Conservation (phyloP, 441 rosid genomes). For the Francoa sonchifolia region DNA sequence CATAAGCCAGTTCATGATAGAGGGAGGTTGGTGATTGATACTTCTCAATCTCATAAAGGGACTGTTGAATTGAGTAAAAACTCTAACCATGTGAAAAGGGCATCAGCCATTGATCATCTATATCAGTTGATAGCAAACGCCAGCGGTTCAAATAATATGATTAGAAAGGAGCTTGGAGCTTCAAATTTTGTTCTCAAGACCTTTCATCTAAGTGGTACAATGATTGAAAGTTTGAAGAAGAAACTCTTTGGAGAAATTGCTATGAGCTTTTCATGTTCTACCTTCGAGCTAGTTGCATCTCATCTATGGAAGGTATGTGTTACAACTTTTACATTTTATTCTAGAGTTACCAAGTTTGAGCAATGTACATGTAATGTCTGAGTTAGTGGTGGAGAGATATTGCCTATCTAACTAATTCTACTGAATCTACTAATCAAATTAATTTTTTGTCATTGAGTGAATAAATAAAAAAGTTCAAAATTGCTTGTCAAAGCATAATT, state of each 20-base stretch:
- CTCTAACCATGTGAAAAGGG: conserved; percentile 14
- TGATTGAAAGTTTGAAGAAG: conserved; percentile 33
- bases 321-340: not conserved
- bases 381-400: no score
- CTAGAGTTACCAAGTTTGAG: no score
- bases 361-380: no score
- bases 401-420: no score
- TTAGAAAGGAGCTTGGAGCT: not conserved
- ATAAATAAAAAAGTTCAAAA: no score
- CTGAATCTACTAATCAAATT: no score
- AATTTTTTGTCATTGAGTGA: not conserved
- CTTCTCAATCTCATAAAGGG: conserved; percentile 2
- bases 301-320: conserved; percentile 60
- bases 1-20: conserved; percentile 46
- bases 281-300: conserved; percentile 52
- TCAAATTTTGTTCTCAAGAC: conserved; percentile 28
- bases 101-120: conserved; percentile 50
- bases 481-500: no score
- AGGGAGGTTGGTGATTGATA: conserved; percentile 17
- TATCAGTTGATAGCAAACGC: conserved; percentile 45
- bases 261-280: conserved; percentile 25
- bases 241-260: conserved; percentile 18
- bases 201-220: conserved; percentile 29
- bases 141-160: not conserved
- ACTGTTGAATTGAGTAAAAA: not conserved